Evolutionary conservation across 2,329 filamentous ascomycete genomes (phyloP), one percentile per base, ranked within the genome.

Genomic region (Cercospora janseana): DNA sequence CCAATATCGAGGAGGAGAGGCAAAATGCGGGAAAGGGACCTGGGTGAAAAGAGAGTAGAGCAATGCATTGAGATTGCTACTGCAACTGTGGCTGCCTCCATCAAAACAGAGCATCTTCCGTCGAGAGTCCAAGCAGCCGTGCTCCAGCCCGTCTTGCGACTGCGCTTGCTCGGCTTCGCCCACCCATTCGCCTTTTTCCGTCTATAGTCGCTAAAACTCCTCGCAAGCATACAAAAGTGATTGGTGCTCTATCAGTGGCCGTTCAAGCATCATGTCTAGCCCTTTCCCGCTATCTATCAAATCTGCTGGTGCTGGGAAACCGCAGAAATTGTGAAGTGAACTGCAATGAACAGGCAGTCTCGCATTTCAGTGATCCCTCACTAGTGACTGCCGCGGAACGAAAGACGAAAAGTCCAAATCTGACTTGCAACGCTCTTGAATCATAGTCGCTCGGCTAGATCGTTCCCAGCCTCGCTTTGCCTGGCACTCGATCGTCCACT

Each of bases 401-500:
- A 32, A 31, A 27, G 20, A 37, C 27, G n/a, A 15, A 44, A 44
- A 20, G 5, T 15, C 16, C 18, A 20, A 20, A 1, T 21, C 8
- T 23, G 15, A 18, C 23, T 44, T 28, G 16, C 28, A 31, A 6
- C 10, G 28, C 15, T 18, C 6, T 18, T 32, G 7, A 16, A 43
- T 47, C 49, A 58, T 13, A 56, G 31, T 46, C 63, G 55, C 38
- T 65, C 62, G n/a, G 63, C 61, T 21, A 66, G 56, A 43, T 66
- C 63, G 48, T 64, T 62, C 13, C 63, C 64, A 32, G 63, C 63
- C 45, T 67, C 64, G 47, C 65, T 67, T 27, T 47, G 58, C 26
- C 63, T 51, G 42, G 63, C 61, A 38, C 64, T 66, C 46, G 52
- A 66, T 26, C 61, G 56, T n/a, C 63, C 75, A 60, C 88, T 95